Percentiles rank a stretch among this genome's conserved stretches.
Conservation (phyloP, 768 basidiomycete species). For the Lactarius hengduanensis region DNA sequence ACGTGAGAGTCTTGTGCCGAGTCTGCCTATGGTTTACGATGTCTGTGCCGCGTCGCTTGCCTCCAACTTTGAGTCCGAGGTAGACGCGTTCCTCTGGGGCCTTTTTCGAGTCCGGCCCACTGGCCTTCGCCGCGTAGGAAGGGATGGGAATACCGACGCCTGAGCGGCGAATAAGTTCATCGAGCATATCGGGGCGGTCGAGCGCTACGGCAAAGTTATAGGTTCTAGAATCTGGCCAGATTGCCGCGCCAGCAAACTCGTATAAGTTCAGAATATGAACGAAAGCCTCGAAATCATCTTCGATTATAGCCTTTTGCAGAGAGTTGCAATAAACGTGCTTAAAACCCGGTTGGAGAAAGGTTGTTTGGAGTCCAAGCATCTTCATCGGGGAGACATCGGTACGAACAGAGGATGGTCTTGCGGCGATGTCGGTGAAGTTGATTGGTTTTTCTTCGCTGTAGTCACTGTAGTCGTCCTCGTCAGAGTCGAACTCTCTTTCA, state of each 20-base stretch:
- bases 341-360: conserved; percentile 10
- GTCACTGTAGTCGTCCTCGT: conserved; percentile 31
- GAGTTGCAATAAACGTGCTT: conserved; percentile 26
- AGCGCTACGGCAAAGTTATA: conserved; percentile 34
- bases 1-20: not conserved
- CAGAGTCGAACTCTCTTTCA: conserved; percentile 37
- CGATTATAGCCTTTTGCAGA: conserved; percentile 40
- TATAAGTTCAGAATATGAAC: conserved; percentile 48
- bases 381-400: conserved; percentile 40
- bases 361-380: conserved; percentile 35
- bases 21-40: conserved; percentile 38
- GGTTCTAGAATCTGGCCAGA: conserved; percentile 29
- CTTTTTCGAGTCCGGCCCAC: conserved; percentile 37
- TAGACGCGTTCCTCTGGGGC: conserved; percentile 43
- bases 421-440: conserved; percentile 55
- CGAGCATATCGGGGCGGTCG: conserved; percentile 51
- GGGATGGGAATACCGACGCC: conserved; percentile 37
- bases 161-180: conserved; percentile 55
- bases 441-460: conserved; percentile 43
- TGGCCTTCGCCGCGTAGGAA: conserved; percentile 34
- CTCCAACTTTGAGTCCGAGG: conserved; percentile 60
- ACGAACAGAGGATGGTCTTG: conserved; percentile 45
- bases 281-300: conserved; percentile 52
- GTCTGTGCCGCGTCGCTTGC: conserved; percentile 55
- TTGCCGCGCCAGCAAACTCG: conserved; percentile 36